Evolutionary conservation across 2,329 filamentous ascomycete genomes (phyloP).

Genomic region (Scytalidium lignicola): DNA sequence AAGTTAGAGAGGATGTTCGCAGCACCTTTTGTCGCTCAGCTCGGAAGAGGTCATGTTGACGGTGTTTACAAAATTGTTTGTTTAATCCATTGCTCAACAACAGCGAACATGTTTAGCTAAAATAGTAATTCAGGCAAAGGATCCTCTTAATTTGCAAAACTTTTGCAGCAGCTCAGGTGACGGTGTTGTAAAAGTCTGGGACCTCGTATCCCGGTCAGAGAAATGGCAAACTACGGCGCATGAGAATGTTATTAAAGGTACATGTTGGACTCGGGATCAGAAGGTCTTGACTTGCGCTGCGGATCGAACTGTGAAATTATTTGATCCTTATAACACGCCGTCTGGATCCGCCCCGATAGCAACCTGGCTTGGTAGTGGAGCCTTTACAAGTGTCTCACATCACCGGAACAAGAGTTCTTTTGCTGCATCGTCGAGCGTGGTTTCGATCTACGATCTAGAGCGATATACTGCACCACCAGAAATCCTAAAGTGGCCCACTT

Average conservation of each 20-base stretch:
- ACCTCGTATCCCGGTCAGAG: conserved; percentile 67
- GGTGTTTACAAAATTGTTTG: conserved; percentile 67
- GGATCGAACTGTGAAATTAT: conserved; percentile 84
- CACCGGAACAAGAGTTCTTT: conserved; percentile 77
- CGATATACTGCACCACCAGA: conserved; percentile 76
- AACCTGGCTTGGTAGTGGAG: conserved; percentile 77
- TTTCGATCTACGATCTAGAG: conserved; percentile 85
- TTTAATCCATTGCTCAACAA: too few relatives aligned
- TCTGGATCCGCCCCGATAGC: conserved; percentile 66
- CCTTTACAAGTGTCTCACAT: conserved; percentile 79
- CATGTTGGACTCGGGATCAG: conserved; percentile 82
- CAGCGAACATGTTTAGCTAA: too few relatives aligned
- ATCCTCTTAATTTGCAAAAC: conserved; percentile 66
- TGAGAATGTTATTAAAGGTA: conserved; percentile 86
- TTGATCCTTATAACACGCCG: conserved; percentile 76
- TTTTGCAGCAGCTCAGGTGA: conserved; percentile 85
- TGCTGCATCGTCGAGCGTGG: conserved; percentile 69
- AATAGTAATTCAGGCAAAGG: too few relatives aligned
- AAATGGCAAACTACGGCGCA: conserved; percentile 78
- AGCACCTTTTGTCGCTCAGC: conserved; percentile 75
- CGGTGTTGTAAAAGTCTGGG: conserved; percentile 91
- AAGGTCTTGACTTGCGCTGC: conserved; percentile 83
- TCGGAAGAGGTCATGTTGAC: conserved; percentile 88
- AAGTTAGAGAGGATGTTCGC: conserved; percentile 93
- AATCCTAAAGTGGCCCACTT: conserved; percentile 80